phyloP scores from a whole-genome alignment of 768 basidiomycete species.

The Mycena belliarum region DNA sequence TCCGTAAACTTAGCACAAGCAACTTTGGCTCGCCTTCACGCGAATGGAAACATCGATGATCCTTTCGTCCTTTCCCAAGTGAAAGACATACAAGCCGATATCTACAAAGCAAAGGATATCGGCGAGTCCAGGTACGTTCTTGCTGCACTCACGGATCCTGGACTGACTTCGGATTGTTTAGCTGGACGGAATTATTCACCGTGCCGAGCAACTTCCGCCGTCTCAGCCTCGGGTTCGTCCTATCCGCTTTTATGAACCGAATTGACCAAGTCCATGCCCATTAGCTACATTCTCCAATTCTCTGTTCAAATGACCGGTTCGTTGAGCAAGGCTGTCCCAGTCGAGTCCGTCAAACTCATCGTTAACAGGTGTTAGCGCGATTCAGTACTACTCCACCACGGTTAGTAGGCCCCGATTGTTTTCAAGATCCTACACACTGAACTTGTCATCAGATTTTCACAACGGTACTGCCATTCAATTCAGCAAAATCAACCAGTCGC shows the following conservation, averaged over 20 bases:
- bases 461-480: constrained; percentile 25
- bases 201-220: constrained; percentile 48
- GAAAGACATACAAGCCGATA: constrained; percentile 44
- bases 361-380: constrained; percentile 45
- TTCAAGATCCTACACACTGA: neutral
- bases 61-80: constrained; percentile 48
- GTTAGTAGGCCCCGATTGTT: constrained; percentile 29
- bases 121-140: constrained; percentile 39
- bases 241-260: neutral
- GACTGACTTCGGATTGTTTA: neutral
- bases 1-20: constrained; percentile 26
- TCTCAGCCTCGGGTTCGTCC: constrained; percentile 40
- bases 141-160: neutral
- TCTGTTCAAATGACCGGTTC: constrained; percentile 63
- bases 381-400: constrained; percentile 54
- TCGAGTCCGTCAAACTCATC: neutral
- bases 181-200: constrained; percentile 42
- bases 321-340: neutral
- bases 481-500: neutral
- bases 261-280: constrained; percentile 16
- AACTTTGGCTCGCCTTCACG: constrained; percentile 55
- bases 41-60: constrained; percentile 48
- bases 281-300: constrained; percentile 46
- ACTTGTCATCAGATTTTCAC: constrained; percentile 34
- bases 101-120: constrained; percentile 34